phyloP scores from a whole-genome alignment of 352 stramenopile species.

The Phytophthora hibernalis region DNA sequence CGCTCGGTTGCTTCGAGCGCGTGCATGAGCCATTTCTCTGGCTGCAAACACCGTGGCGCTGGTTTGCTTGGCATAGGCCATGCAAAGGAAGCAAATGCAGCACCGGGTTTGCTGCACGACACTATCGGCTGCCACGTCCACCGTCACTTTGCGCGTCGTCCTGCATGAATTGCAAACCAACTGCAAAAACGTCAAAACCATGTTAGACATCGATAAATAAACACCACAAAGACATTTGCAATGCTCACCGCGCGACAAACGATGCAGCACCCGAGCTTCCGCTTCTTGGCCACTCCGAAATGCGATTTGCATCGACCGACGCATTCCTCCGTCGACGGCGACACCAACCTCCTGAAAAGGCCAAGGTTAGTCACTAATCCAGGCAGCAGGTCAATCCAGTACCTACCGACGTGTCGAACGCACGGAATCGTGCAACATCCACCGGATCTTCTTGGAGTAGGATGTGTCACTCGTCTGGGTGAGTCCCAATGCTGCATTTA shows the following conservation, averaged over 20 bases:
- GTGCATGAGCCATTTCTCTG: constrained; percentile 35
- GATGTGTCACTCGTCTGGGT: constrained; percentile 45
- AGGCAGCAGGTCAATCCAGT: background rate
- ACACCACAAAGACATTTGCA: background rate
- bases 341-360: constrained; percentile 15
- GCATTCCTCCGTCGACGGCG: constrained; percentile 30
- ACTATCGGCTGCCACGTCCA: constrained; percentile 35
- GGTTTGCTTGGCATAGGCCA: constrained; percentile 43
- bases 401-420: constrained; percentile 34
- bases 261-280: constrained; percentile 42
- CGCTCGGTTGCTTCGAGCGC: constrained; percentile 33
- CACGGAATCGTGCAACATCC: constrained; percentile 53
- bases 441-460: constrained; percentile 54
- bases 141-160: constrained; percentile 45
- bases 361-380: background rate
- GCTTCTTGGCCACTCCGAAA: constrained; percentile 39
- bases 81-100: constrained; percentile 47
- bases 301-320: constrained; percentile 43
- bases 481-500: constrained; percentile 32
- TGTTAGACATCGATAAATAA: background rate
- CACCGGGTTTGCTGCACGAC: constrained; percentile 39
- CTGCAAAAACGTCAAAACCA: constrained; percentile 21
- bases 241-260: constrained; percentile 45
- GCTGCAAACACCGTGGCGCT: constrained; percentile 38
- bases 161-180: constrained; percentile 50